These are phyloP conservation scores for Beauveria asiatica DNA, from an alignment of 2,329 filamentous ascomycete genomes.

Conservation along the genomic window DNA sequence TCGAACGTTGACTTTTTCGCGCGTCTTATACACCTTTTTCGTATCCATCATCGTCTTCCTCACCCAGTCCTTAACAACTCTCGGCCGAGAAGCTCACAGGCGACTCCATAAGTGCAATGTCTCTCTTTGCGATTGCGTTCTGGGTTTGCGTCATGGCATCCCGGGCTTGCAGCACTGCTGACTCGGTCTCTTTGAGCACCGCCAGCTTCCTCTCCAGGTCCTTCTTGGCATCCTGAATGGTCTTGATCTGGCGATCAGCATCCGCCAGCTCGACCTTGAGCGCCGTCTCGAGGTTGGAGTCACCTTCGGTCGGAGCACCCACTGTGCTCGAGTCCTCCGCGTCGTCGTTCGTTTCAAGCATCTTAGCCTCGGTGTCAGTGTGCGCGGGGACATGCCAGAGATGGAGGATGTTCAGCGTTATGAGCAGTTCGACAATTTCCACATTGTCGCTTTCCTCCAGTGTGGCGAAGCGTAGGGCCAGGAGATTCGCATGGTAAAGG, in stretches of 20 bases:
- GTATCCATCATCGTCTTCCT: neutral
- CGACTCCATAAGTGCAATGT: neutral
- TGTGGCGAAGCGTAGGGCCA: neutral
- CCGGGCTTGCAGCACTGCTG: neutral
- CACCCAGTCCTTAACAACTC: too few species aligned
- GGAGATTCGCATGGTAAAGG: neutral
- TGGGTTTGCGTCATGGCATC: neutral
- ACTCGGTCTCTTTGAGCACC: neutral
- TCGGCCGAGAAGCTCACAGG: neutral
- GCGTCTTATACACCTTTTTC: neutral
- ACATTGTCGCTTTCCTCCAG: accelerated
- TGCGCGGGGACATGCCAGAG: neutral
- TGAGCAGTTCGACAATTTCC: neutral
- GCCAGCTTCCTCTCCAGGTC: neutral
- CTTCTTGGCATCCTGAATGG: neutral
- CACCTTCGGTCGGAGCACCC: neutral
- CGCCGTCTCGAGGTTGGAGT: neutral
- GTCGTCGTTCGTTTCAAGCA: too few species aligned
- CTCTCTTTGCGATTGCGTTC: neutral
- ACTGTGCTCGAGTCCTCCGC: neutral
- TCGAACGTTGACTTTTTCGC: neutral
- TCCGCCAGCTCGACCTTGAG: too few species aligned
- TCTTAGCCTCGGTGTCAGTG: neutral
- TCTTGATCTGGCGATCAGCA: too few species aligned
- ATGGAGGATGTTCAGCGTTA: neutral